Evolutionary conservation across 306 rosid genomes (phyloP).

Genomic region (Senna tora): DNA sequence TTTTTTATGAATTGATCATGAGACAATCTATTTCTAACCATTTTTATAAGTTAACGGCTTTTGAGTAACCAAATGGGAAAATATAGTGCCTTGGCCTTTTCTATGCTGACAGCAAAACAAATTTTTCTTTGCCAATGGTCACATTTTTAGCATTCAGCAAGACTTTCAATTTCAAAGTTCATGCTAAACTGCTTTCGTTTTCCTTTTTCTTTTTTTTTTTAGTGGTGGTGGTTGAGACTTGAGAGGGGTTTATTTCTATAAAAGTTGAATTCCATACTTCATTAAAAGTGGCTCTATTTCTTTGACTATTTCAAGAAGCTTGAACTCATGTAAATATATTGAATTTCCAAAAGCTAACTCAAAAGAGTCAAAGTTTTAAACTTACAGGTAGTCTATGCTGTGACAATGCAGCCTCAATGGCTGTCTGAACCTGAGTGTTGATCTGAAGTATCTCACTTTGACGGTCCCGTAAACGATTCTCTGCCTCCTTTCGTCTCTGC

Average conservation of each 20-base stretch:
- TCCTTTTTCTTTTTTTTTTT: no score
- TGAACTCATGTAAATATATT: conserved; percentile 3
- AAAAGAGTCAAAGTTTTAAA: conserved; percentile 25
- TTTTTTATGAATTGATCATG: no score
- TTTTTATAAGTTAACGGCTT: neutral
- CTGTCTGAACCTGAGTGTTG: conserved; percentile 46
- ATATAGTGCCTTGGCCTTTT: neutral
- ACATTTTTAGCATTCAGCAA: conserved; percentile 5
- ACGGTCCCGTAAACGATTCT: conserved; percentile 36
- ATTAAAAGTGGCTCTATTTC: neutral
- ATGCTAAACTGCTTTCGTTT: neutral
- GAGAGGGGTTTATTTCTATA: no score
- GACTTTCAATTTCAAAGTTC: neutral
- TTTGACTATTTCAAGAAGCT: conserved; percentile 6
- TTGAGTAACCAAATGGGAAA: neutral
- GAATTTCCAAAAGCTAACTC: neutral
- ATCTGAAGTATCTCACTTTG: conserved; percentile 43
- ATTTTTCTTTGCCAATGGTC: neutral
- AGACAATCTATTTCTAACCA: neutral
- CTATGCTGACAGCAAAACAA: neutral
- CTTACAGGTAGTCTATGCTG: conserved; percentile 41
- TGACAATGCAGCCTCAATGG: conserved; percentile 47
- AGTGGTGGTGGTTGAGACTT: no score
- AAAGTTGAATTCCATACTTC: no score
- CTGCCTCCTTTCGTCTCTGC: conserved; percentile 37